Base-by-base conservation (phyloP, 371 early-diverging fungal genomes). In the Lichtheimia hyalospora region DNA sequence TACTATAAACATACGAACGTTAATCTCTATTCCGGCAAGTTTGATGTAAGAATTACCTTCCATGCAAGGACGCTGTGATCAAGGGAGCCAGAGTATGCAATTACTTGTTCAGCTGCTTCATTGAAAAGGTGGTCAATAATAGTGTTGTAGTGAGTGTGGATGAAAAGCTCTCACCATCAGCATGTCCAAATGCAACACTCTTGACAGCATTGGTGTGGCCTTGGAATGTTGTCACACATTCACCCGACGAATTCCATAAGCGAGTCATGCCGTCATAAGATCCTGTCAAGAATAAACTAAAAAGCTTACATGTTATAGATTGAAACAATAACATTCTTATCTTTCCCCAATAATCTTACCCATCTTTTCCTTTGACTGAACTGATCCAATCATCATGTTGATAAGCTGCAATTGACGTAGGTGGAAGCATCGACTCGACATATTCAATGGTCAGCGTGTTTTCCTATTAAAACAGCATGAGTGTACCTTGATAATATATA, bases 311-410 rank as follows among this genome's bases (percentile, higher is more conserved):
- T 23, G 15, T 43, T 15, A 18, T 4, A n/a, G n/a, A 15, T 16
- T 21, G 34, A 24, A 20, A 24, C n/a, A 2, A 23, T 21, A 53
- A 16, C 49, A 14, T 28, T 25, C 15, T 5, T 14, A 43, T 27
- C 3, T 34, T 25, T 25, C 25, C 42, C 14, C 16, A 27, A 21
- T 51, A 23, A 6, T 24, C 55, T 42, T 73, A 55, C 68, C 64
- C 62, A 59, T 75, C 41, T 53, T 71, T 46, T 68, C 83, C 57
- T 60, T 82, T 71, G 1, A 96, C 89, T 39, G 89, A 83, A 59
- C 91, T 86, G 61, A 97, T 89, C 97, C 97, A 97, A 71, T 96
- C 96, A 64, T 96, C 96, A 61, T 94, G 95, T 64, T 92, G 85
- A 62, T 83, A 90, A 8, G 90, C 77, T 15, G 89, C 81, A 24